Evolutionary conservation across 208 protist species (phyloP).

Genomic region (Acanthamoeba royreba): DNA sequence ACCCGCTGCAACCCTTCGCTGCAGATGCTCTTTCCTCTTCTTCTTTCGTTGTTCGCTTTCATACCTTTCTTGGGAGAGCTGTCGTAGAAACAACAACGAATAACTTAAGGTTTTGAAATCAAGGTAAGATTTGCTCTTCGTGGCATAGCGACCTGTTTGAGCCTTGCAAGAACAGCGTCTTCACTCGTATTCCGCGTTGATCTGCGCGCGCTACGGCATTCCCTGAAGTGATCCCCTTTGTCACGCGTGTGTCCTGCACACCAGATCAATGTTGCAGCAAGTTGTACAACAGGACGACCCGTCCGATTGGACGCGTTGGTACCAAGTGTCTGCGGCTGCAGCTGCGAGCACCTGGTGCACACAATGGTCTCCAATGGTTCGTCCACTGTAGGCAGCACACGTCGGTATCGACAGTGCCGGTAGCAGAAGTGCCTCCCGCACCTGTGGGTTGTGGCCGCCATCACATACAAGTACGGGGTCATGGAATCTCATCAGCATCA

Average conservation of each 20-base stretch:
- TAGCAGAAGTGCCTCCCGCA: slow-evolving; percentile 39
- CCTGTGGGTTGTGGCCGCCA: background rate
- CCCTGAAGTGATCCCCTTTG: too few species aligned
- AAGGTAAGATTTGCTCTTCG: too few species aligned
- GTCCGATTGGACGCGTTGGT: too few species aligned
- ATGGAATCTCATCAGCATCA: background rate
- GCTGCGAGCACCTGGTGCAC: background rate
- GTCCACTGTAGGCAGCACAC: background rate
- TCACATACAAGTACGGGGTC: background rate
- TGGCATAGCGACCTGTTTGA: too few species aligned
- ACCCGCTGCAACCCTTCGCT: background rate
- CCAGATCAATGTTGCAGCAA: too few species aligned
- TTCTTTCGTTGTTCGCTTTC: background rate
- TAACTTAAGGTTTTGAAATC: too few species aligned
- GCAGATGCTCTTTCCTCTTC: slow-evolving; percentile 15
- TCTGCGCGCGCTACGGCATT: too few species aligned
- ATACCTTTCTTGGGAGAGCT: background rate
- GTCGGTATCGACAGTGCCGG: background rate
- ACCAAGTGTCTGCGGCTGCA: slow-evolving; percentile 16
- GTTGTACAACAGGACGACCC: background rate
- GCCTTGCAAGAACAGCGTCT: too few species aligned
- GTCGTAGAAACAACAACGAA: too few species aligned
- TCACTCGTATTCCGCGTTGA: too few species aligned
- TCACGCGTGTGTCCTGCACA: too few species aligned
- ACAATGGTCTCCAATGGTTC: background rate